Percentiles rank a stretch among this genome's conserved stretches.
Conservation (phyloP, 768 basidiomycete species). For the Leucocoprinus sp. region DNA sequence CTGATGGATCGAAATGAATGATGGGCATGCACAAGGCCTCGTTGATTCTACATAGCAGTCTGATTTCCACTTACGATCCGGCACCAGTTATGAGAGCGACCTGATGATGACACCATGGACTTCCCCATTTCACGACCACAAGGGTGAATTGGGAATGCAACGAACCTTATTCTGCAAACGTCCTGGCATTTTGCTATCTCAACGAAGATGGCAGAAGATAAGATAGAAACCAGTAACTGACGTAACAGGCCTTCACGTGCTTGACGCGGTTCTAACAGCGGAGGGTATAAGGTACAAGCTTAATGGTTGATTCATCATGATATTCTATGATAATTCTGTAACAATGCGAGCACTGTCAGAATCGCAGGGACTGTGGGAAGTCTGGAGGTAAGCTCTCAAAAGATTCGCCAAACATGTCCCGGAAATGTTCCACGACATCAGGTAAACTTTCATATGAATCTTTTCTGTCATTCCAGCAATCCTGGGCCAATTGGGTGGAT, state of each 20-base stretch:
- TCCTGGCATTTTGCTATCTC: constrained; percentile 40
- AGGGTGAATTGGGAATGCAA: not conserved
- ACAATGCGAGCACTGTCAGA: too few species aligned
- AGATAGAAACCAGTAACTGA: not conserved
- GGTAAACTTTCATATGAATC: constrained; percentile 25
- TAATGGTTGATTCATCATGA: too few species aligned
- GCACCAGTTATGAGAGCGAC: constrained; percentile 82
- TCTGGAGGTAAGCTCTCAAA: constrained; percentile 32
- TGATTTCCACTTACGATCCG: constrained; percentile 57
- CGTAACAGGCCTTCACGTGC: constrained; percentile 4
- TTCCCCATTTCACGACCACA: not conserved
- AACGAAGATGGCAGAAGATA: constrained; percentile 8
- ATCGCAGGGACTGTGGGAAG: constrained; percentile 32
- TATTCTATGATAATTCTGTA: too few species aligned
- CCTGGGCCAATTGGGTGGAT: constrained; percentile 7
- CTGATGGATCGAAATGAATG: constrained; percentile 33
- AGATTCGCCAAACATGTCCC: constrained; percentile 32
- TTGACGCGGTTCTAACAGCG: constrained; percentile 3
- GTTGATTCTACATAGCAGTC: too few species aligned
- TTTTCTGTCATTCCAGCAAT: constrained; percentile 1
- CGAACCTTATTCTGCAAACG: constrained; percentile 61
- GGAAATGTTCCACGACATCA: constrained; percentile 32
- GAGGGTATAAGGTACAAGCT: constrained; percentile 2
- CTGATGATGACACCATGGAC: constrained; percentile 27
- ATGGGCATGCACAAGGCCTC: too few species aligned